Conservation (phyloP, 139 green algal genomes). For the Haematococcus lacustris region DNA sequence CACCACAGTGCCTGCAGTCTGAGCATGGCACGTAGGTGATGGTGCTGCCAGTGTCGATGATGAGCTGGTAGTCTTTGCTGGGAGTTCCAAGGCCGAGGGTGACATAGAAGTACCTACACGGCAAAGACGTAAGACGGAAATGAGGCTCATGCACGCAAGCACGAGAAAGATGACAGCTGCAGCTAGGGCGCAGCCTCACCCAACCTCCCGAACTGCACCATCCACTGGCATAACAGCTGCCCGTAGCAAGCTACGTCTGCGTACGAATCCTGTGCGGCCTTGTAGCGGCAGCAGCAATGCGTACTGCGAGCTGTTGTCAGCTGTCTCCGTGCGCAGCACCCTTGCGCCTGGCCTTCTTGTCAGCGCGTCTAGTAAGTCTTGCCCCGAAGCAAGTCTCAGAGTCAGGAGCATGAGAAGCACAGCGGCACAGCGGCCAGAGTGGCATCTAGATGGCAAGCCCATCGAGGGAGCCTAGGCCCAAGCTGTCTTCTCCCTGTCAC, state of each 20-base stretch:
- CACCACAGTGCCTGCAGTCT: background rate
- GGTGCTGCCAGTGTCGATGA: slow-evolving; percentile 93
- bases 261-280: background rate
- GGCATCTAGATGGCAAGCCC: too few species aligned
- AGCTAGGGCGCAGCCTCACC: slow-evolving; percentile 28
- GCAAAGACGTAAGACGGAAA: too few species aligned
- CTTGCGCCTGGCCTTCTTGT: too few species aligned
- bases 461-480: too few species aligned
- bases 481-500: too few species aligned
- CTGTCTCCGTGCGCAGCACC: too few species aligned
- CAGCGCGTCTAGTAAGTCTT: too few species aligned
- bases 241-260: slow-evolving; percentile 26
- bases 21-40: slow-evolving; percentile 90
- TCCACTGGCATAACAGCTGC: slow-evolving; percentile 51
- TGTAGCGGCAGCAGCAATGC: slow-evolving; percentile 4
- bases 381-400: too few species aligned
- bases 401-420: too few species aligned
- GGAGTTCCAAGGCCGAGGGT: slow-evolving; percentile 76
- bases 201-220: slow-evolving; percentile 63
- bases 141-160: background rate
- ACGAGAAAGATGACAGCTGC: background rate
- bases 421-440: too few species aligned
- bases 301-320: too few species aligned
- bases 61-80: slow-evolving; percentile 68
- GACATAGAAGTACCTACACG: slow-evolving; percentile 85